phyloP scores from a whole-genome alignment of 768 basidiomycete genomes.

The Multifurca ochricompacta region DNA sequence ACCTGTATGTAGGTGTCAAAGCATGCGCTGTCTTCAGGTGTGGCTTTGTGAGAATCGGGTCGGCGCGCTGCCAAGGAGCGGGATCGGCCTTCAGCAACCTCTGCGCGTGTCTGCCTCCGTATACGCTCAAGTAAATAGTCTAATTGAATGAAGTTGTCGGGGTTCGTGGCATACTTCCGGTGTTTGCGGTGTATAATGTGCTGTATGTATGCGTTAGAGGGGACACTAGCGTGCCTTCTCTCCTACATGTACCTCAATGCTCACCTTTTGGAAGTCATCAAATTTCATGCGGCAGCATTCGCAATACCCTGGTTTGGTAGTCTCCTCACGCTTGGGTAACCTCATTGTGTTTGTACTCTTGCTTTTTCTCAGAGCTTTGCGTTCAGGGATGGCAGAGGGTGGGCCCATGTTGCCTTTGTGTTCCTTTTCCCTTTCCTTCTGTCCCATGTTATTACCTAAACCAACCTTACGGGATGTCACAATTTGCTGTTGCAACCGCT shows the following conservation, averaged over 20 bases:
- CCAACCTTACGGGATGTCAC: slow-evolving; percentile 53
- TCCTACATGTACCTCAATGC: slow-evolving; percentile 24
- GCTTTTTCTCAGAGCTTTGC: slow-evolving; percentile 56
- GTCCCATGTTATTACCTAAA: slow-evolving; percentile 25
- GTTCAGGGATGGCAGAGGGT: slow-evolving; percentile 49
- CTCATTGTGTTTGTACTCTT: slow-evolving; percentile 73
- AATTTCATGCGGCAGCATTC: slow-evolving; percentile 93
- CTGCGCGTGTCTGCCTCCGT: slow-evolving; percentile 35
- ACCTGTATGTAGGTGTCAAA: not conserved
- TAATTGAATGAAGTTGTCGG: slow-evolving; percentile 69
- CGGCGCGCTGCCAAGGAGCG: slow-evolving; percentile 7
- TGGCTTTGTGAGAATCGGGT: not conserved
- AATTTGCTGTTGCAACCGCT: slow-evolving; percentile 55
- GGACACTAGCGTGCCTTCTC: not conserved
- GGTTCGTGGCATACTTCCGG: slow-evolving; percentile 70
- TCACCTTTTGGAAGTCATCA: slow-evolving; percentile 74
- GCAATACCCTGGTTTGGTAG: slow-evolving; percentile 91
- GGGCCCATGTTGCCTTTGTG: slow-evolving; percentile 55
- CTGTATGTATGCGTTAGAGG: slow-evolving; percentile 33
- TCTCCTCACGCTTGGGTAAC: slow-evolving; percentile 75
- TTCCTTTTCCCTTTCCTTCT: slow-evolving; percentile 28
- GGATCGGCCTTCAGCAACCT: slow-evolving; percentile 24
- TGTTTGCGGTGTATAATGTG: slow-evolving; percentile 70
- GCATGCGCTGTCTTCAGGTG: not conserved
- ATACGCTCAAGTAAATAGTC: slow-evolving; percentile 69